phyloP scores from a whole-genome alignment of 257 asterid species.

The Galeopsis tetrahit region DNA sequence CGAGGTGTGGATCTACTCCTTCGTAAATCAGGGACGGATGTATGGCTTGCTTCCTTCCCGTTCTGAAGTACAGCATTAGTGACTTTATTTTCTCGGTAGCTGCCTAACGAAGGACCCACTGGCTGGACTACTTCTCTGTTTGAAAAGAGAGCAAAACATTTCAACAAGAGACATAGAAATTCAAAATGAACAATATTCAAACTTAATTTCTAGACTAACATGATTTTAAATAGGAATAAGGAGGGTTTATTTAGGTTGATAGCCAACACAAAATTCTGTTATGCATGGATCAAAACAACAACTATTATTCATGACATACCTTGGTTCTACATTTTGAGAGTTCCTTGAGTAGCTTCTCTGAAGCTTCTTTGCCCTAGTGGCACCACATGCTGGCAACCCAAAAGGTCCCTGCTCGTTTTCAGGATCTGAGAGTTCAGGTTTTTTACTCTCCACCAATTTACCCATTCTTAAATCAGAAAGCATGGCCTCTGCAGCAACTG shows the following conservation, averaged over 20 bases:
- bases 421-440: conserved; percentile 51
- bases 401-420: conserved; percentile 53
- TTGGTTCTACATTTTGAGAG: conserved; percentile 81
- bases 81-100: conserved; percentile 50
- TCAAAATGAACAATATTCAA: neutral
- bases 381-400: conserved; percentile 40
- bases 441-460: conserved; percentile 52
- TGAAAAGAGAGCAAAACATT: conserved; percentile 5
- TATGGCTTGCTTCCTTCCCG: conserved; percentile 49
- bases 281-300: too few species aligned
- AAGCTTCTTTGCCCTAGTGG: conserved; percentile 53
- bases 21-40: conserved; percentile 49
- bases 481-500: conserved; percentile 46
- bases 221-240: too few species aligned
- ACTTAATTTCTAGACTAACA: neutral
- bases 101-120: conserved; percentile 46
- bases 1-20: conserved; percentile 92
- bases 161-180: neutral
- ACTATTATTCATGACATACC: conserved; percentile 45
- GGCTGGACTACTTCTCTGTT: conserved; percentile 56
- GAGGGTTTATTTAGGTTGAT: too few species aligned
- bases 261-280: neutral
- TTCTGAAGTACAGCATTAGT: conserved; percentile 41
- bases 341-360: conserved; percentile 57
- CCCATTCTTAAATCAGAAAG: conserved; percentile 41